Conservation (phyloP, 148 eudicot genomes). For the Vaccinium vitisidaea region DNA sequence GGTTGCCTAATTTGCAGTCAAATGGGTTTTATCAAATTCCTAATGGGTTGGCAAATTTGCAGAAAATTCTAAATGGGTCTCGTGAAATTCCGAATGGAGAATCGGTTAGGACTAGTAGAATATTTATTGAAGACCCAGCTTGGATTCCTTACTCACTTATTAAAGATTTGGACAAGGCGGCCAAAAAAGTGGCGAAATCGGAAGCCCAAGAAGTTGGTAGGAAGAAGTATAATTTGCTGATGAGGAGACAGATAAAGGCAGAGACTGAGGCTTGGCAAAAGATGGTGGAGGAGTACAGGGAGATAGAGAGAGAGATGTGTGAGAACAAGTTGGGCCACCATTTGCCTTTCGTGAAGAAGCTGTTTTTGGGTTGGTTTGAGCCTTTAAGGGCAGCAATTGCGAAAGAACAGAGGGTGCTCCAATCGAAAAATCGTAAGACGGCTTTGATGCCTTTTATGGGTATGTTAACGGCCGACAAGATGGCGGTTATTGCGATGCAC, state of each 20-base stretch:
- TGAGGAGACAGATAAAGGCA: constrained; percentile 73
- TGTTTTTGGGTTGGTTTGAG: constrained; percentile 90
- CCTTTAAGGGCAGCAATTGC: constrained; percentile 75
- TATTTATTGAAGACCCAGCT: constrained; percentile 68
- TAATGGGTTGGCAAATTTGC: constrained; percentile 39
- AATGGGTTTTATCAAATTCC: constrained; percentile 36
- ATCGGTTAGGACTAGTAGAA: constrained; percentile 25
- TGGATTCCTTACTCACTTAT: constrained; percentile 63
- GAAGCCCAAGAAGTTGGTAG: constrained; percentile 41
- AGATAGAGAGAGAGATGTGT: constrained; percentile 75
- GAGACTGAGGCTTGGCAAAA: constrained; percentile 93
- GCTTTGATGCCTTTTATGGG: constrained; percentile 51
- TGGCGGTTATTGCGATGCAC: constrained; percentile 93
- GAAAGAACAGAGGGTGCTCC: constrained; percentile 57
- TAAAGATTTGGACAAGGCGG: constrained; percentile 38
- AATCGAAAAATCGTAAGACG: constrained; percentile 39
- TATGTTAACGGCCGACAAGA: constrained; percentile 81
- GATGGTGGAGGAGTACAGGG: constrained; percentile 79
- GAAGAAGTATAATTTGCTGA: constrained; percentile 44
- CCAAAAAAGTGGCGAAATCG: constrained; percentile 22
- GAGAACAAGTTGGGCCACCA: constrained; percentile 83
- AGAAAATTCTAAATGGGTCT: constrained; percentile 33
- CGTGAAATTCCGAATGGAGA: constrained; percentile 11
- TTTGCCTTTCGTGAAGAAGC: constrained; percentile 76
- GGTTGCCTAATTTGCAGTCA: constrained; percentile 33